Percentiles rank a stretch among this genome's conserved stretches.
phyloP scores from a whole-genome alignment of 768 basidiomycete species.

The Agrocybe pediades region DNA sequence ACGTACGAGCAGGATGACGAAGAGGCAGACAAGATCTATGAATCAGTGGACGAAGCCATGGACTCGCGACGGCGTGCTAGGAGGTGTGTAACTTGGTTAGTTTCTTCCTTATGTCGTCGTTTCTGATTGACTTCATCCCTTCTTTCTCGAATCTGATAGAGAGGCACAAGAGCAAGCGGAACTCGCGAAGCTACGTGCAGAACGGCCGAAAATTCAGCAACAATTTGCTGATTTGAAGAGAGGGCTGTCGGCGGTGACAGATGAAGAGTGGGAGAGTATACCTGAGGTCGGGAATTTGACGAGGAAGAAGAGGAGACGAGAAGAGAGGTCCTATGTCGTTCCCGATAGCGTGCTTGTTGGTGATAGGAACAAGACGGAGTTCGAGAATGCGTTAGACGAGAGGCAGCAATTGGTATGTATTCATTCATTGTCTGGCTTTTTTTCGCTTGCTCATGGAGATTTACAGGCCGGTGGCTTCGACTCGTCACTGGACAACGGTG shows the following conservation, averaged over 20 bases:
- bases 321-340: slow-evolving; percentile 86
- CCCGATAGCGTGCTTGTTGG: slow-evolving; percentile 93
- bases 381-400: slow-evolving; percentile 76
- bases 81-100: slow-evolving; percentile 54
- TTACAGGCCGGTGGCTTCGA: slow-evolving; percentile 68
- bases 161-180: slow-evolving; percentile 79
- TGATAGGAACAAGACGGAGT: slow-evolving; percentile 72
- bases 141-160: slow-evolving; percentile 32
- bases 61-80: slow-evolving; percentile 79
- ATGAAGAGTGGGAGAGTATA: slow-evolving; percentile 91
- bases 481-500: slow-evolving; percentile 79
- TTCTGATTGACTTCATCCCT: not conserved
- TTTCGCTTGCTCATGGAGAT: not conserved
- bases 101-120: not conserved
- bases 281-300: slow-evolving; percentile 97
- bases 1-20: slow-evolving; percentile 98
- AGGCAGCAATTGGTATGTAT: slow-evolving; percentile 72
- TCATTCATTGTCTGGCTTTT: not conserved
- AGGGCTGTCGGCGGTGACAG: slow-evolving; percentile 81
- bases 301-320: slow-evolving; percentile 83
- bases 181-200: slow-evolving; percentile 75
- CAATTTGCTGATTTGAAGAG: slow-evolving; percentile 97
- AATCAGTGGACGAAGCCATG: slow-evolving; percentile 88
- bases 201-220: slow-evolving; percentile 92
- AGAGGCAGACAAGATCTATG: slow-evolving; percentile 95